Evolutionary conservation across 352 stramenopile species (phyloP).

Genomic region (Phytophthora hibernalis): DNA sequence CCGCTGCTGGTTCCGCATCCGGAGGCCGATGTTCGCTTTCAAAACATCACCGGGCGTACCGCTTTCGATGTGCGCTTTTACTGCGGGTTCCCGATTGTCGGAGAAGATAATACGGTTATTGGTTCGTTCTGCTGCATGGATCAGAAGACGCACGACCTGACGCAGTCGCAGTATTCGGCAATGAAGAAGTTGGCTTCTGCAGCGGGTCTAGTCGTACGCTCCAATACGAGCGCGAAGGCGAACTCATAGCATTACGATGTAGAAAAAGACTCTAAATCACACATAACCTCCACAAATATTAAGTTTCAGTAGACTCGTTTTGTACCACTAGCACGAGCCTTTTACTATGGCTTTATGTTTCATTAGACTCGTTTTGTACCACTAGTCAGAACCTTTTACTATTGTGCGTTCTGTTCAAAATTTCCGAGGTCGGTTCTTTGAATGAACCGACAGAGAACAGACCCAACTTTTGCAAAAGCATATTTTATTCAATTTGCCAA

Average conservation of each 20-base stretch:
- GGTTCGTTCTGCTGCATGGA: constrained; percentile 70
- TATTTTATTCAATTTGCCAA: too few relatives aligned
- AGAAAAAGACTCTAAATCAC: too few relatives aligned
- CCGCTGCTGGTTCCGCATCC: constrained; percentile 62
- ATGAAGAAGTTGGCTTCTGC: constrained; percentile 58
- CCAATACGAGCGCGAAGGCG: constrained; percentile 2
- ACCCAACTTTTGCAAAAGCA: too few relatives aligned
- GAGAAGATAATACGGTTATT: constrained; percentile 55
- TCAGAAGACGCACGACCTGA: constrained; percentile 51
- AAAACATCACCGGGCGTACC: constrained; percentile 42
- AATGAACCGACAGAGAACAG: too few relatives aligned
- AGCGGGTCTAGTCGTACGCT: constrained; percentile 51
- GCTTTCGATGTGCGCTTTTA: constrained; percentile 61
- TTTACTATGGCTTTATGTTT: too few relatives aligned
- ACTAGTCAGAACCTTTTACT: too few relatives aligned
- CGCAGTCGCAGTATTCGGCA: constrained; percentile 57
- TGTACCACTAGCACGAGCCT: too few relatives aligned
- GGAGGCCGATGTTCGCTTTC: constrained; percentile 69
- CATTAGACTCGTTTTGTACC: too few relatives aligned
- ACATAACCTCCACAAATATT: too few relatives aligned
- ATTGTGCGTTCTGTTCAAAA: too few relatives aligned
- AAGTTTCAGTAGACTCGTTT: too few relatives aligned
- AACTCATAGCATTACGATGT: background rate
- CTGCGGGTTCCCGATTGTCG: constrained; percentile 68
- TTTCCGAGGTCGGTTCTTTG: too few relatives aligned